phyloP scores from a whole-genome alignment of 768 basidiomycete species.

The Agaricus sinodeliciosus region DNA sequence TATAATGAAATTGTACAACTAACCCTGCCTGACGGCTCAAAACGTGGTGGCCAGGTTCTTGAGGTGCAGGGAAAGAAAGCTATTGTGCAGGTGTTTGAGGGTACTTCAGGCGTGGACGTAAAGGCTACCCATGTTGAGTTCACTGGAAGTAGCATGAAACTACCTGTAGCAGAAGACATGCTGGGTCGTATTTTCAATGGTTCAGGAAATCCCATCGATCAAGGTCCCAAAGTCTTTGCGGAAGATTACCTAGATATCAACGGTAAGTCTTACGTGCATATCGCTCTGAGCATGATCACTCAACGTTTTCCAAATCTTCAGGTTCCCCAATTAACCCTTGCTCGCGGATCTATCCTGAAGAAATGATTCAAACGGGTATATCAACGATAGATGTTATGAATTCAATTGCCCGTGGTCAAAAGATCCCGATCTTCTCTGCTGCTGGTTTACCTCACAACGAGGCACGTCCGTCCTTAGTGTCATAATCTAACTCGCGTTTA shows the following conservation, averaged over 20 bases:
- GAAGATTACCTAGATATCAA: constrained; percentile 99
- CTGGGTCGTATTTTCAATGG: constrained; percentile 99
- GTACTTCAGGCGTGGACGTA: constrained; percentile 95
- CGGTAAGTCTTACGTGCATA: constrained; percentile 44
- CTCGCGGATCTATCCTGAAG: constrained; percentile 98
- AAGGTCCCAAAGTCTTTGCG: constrained; percentile 98
- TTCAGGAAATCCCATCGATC: constrained; percentile 95
- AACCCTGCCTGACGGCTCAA: constrained; percentile 91
- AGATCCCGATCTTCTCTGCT: constrained; percentile 99
- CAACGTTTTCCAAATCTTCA: constrained; percentile 21
- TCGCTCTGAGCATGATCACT: not conserved
- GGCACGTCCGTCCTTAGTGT: constrained; percentile 34
- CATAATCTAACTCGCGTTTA: not conserved
- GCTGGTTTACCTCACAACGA: constrained; percentile 99
- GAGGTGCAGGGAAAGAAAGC: constrained; percentile 99
- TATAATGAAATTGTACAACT: constrained; percentile 98
- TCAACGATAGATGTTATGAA: constrained; percentile 98
- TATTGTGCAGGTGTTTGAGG: constrained; percentile 98
- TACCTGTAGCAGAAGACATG: constrained; percentile 99
- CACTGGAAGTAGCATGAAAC: constrained; percentile 97
- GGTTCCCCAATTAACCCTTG: constrained; percentile 98
- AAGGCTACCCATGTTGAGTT: constrained; percentile 97
- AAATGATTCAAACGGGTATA: constrained; percentile 99
- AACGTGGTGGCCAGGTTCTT: constrained; percentile 94
- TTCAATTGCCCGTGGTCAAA: constrained; percentile 98